Conservation (phyloP, 2,329 filamentous ascomycete genomes). For the Aspergillus sp. region DNA sequence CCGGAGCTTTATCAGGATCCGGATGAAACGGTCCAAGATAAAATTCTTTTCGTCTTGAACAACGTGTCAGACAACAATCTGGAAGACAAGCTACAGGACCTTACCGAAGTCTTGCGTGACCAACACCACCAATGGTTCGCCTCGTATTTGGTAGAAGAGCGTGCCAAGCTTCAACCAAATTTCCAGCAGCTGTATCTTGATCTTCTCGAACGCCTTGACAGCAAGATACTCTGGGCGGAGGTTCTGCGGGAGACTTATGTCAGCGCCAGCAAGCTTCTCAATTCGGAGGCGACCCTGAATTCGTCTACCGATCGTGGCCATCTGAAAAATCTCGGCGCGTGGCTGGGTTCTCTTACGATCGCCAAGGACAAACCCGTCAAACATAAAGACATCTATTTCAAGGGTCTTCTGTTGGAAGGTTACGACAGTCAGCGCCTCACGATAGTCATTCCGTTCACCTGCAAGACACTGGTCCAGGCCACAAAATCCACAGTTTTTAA, state of each 20-base stretch:
- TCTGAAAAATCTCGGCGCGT: constrained; percentile 86
- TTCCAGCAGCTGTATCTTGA: constrained; percentile 92
- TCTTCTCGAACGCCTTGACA: constrained; percentile 73
- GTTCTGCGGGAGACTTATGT: constrained; percentile 90
- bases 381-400: constrained; percentile 94
- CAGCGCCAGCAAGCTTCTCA: constrained; percentile 78
- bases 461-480: constrained; percentile 86
- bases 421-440: constrained; percentile 87
- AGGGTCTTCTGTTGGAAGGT: constrained; percentile 86
- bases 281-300: constrained; percentile 78
- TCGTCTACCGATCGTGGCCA: constrained; percentile 78
- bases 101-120: constrained; percentile 69
- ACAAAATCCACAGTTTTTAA: constrained; percentile 80
- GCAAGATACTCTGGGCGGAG: constrained; percentile 73
- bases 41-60: constrained; percentile 91
- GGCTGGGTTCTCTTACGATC: constrained; percentile 88
- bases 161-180: constrained; percentile 94
- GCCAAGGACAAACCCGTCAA: constrained; percentile 93
- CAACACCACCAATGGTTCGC: constrained; percentile 96
- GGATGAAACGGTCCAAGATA: constrained; percentile 77
- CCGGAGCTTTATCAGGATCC: constrained; percentile 71
- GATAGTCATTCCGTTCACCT: constrained; percentile 93
- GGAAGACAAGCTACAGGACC: constrained; percentile 72
- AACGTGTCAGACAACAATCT: constrained; percentile 90
- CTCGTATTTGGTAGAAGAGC: constrained; percentile 86